A percentile compares a stretch with the other conserved stretches of the same genome.
These are phyloP conservation scores for Fusarium equiseti DNA, from an alignment of 2,329 filamentous ascomycete genomes.

Conservation along the genomic window DNA sequence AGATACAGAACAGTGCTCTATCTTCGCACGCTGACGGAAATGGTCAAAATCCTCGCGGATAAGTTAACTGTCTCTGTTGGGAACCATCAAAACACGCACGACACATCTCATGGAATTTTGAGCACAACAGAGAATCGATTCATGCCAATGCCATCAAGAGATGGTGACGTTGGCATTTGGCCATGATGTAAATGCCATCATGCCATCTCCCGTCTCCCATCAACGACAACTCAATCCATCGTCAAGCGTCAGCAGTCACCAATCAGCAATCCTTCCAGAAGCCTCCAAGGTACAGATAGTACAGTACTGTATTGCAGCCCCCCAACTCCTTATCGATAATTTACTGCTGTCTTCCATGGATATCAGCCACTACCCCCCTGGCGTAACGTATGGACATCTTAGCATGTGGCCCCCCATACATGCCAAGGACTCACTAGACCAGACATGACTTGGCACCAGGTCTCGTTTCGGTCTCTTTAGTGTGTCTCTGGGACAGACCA, in stretches of 20 bases:
- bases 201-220: constrained; percentile 34
- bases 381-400: constrained; percentile 3
- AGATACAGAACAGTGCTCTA: constrained; percentile 9
- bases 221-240: constrained; percentile 31
- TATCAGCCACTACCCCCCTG: constrained; percentile 18
- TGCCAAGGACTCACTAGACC: constrained; percentile 34
- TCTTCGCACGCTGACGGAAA: constrained; percentile 16
- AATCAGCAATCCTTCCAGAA: constrained; percentile 40
- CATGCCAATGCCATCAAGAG: constrained; percentile 26
- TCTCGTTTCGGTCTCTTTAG: constrained; percentile 43
- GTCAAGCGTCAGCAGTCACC: constrained; percentile 17
- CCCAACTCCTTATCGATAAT: constrained; percentile 45
- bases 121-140: constrained; percentile 19
- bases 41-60: constrained; percentile 13
- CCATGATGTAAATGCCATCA: constrained; percentile 41
- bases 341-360: constrained; percentile 7
- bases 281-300: constrained; percentile 19
- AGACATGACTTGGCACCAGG: constrained; percentile 34
- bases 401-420: constrained; percentile 30
- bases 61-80: constrained; percentile 15
- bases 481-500: constrained; percentile 36
- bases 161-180: constrained; percentile 41
- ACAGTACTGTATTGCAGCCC: not conserved
- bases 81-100: constrained; percentile 7
- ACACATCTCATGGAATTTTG: constrained; percentile 17